These are phyloP conservation scores for Aspergillus sp. DNA, from an alignment of 2,329 filamentous ascomycete species.

Conservation along the genomic window DNA sequence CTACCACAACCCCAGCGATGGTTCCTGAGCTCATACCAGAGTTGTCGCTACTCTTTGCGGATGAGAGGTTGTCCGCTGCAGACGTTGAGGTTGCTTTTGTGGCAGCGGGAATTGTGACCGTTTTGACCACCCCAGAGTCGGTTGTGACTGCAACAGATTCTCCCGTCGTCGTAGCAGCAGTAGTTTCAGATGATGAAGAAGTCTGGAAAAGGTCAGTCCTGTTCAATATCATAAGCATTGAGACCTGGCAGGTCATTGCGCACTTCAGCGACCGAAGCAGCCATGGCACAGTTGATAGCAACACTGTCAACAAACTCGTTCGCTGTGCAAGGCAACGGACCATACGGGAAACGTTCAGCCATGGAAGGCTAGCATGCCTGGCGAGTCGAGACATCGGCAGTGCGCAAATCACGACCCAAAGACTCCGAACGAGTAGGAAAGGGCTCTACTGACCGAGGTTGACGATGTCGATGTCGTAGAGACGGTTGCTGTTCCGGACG, in stretches of 20 bases:
- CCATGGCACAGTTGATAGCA: background rate
- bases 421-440: background rate
- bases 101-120: constrained; percentile 28
- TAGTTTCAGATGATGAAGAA: constrained; percentile 15
- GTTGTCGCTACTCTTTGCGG: constrained; percentile 12
- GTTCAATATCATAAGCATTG: background rate
- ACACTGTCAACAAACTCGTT: background rate
- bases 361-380: background rate
- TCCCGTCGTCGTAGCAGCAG: constrained; percentile 12
- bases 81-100: constrained; percentile 19
- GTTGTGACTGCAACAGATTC: constrained; percentile 24
- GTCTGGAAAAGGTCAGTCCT: constrained; percentile 15
- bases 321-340: background rate
- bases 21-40: constrained; percentile 42
- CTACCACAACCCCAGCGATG: constrained; percentile 49
- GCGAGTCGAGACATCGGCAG: background rate
- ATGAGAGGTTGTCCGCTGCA: constrained; percentile 13
- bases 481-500: constrained; percentile 36
- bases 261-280: background rate
- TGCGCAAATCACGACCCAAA: background rate
- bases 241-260: background rate
- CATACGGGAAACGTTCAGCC: background rate
- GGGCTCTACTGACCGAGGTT: constrained; percentile 27
- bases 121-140: constrained; percentile 30
- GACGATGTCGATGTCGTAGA: constrained; percentile 25